Evolutionary conservation across 2,329 filamentous ascomycete species (phyloP).

Genomic region (Microsporum audouinii): DNA sequence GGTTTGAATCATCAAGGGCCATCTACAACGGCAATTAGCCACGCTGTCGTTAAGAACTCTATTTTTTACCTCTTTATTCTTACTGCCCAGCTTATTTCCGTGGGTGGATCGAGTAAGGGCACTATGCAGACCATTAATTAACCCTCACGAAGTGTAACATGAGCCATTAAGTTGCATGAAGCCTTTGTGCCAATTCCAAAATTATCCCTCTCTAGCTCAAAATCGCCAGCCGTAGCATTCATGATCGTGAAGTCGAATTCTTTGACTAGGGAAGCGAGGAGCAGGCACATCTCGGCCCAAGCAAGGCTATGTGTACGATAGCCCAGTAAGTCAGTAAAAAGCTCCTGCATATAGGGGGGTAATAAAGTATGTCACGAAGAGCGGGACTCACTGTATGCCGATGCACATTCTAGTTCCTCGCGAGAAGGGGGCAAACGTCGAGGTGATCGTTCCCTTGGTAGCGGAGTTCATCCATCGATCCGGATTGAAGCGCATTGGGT

Average conservation of each 20-base stretch:
- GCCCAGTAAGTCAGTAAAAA: not conserved
- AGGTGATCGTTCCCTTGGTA: slow-evolving; percentile 22
- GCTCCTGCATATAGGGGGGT: too few relatives aligned
- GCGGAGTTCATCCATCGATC: slow-evolving; percentile 21
- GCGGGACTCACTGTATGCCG: slow-evolving; percentile 27
- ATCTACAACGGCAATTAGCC: too few relatives aligned
- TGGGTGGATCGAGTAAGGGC: too few relatives aligned
- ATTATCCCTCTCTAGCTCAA: not conserved
- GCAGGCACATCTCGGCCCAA: slow-evolving; percentile 19
- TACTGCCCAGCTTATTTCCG: too few relatives aligned
- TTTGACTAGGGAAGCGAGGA: not conserved
- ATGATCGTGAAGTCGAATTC: not conserved
- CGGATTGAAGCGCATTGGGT: slow-evolving; percentile 19
- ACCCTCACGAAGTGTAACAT: not conserved
- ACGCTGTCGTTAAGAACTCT: too few relatives aligned
- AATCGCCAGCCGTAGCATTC: not conserved
- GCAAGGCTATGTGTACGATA: slow-evolving; percentile 14
- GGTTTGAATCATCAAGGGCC: too few relatives aligned
- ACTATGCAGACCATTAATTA: too few relatives aligned
- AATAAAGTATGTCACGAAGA: not conserved
- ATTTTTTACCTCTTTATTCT: too few relatives aligned
- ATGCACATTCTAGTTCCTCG: slow-evolving; percentile 21
- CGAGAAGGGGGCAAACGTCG: slow-evolving; percentile 18
- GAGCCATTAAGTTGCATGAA: not conserved
- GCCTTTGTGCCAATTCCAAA: not conserved